These are phyloP conservation scores for Termitomyces sp. DNA, from an alignment of 768 basidiomycete genomes.

Conservation along the genomic window DNA sequence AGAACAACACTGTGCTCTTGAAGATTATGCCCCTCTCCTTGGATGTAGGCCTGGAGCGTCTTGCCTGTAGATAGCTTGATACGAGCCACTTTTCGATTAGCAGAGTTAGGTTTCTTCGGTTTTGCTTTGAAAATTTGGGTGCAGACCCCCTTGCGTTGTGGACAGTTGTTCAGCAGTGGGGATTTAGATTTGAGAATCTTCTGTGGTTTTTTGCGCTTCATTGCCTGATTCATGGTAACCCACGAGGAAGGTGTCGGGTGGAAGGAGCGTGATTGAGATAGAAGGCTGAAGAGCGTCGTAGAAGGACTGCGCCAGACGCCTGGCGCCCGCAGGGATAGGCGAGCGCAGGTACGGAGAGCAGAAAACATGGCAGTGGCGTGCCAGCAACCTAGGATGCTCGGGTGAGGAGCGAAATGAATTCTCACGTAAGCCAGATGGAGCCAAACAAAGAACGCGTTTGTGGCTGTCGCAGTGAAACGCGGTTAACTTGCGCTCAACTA, in stretches of 20 bases:
- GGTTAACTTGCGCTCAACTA: conserved; percentile 1
- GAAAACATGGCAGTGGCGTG: conserved; percentile 28
- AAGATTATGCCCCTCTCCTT: conserved; percentile 95
- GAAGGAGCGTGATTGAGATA: conserved; percentile 44
- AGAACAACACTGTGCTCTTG: conserved; percentile 97
- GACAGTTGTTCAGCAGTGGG: conserved; percentile 73
- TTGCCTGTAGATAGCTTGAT: conserved; percentile 90
- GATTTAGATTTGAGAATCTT: conserved; percentile 54
- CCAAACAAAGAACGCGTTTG: conserved; percentile 30
- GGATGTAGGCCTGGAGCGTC: conserved; percentile 89
- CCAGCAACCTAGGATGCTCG: neutral
- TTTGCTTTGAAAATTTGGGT: conserved; percentile 72
- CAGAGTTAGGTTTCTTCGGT: conserved; percentile 98
- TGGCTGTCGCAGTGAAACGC: conserved; percentile 5
- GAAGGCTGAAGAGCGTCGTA: conserved; percentile 1
- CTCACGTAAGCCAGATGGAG: conserved; percentile 5
- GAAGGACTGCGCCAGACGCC: conserved; percentile 14
- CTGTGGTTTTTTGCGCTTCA: conserved; percentile 65
- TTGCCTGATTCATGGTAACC: conserved; percentile 83
- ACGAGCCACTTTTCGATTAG: conserved; percentile 93
- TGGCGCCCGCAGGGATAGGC: conserved; percentile 23
- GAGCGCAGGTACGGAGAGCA: conserved; percentile 27
- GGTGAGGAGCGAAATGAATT: neutral
- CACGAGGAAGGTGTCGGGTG: conserved; percentile 52
- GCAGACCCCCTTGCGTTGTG: conserved; percentile 91